A percentile compares a stretch with the other conserved stretches of the same genome.
Evolutionary conservation across 2,329 filamentous ascomycete species (phyloP).

Genomic region (Fusarium secorum): DNA sequence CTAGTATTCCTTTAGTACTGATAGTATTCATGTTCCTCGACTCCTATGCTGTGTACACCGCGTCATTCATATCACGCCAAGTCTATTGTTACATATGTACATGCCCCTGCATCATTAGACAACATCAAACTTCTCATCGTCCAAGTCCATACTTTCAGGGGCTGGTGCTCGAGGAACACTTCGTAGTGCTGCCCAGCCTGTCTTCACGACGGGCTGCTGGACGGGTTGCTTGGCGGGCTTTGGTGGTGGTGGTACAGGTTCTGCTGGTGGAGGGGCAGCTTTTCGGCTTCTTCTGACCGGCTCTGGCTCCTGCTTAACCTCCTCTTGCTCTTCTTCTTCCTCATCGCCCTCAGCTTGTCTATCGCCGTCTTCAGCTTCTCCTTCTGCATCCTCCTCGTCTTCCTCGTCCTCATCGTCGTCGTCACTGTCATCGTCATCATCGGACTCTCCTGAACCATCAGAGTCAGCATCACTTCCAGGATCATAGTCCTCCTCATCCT

Average conservation of each 20-base stretch:
- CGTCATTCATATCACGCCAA: not conserved
- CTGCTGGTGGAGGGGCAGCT: not conserved
- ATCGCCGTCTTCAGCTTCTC: slow-evolving; percentile 32
- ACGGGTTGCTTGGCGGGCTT: slow-evolving; percentile 10
- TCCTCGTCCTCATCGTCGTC: slow-evolving; percentile 49
- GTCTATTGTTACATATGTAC: slow-evolving; percentile 14
- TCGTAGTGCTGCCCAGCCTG: slow-evolving; percentile 45
- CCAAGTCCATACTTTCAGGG: slow-evolving; percentile 45
- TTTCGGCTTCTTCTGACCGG: not conserved
- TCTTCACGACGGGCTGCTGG: slow-evolving; percentile 34
- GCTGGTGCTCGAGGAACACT: slow-evolving; percentile 30
- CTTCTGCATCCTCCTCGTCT: slow-evolving; percentile 36
- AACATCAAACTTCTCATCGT: slow-evolving; percentile 47
- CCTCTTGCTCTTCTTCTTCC: slow-evolving; percentile 35
- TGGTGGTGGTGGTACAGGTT: slow-evolving; percentile 3
- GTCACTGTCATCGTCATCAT: slow-evolving; percentile 55
- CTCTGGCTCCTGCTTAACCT: slow-evolving; percentile 27
- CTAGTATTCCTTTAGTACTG: not conserved
- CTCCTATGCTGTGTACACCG: not conserved
- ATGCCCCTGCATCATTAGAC: slow-evolving; percentile 20
- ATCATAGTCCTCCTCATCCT: slow-evolving; percentile 72
- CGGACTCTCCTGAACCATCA: slow-evolving; percentile 65
- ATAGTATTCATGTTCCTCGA: not conserved
- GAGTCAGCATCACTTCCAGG: slow-evolving; percentile 68
- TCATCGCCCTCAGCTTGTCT: slow-evolving; percentile 32